phyloP scores from a whole-genome alignment of 768 basidiomycete species.

The Hygrocybe coccinea region DNA sequence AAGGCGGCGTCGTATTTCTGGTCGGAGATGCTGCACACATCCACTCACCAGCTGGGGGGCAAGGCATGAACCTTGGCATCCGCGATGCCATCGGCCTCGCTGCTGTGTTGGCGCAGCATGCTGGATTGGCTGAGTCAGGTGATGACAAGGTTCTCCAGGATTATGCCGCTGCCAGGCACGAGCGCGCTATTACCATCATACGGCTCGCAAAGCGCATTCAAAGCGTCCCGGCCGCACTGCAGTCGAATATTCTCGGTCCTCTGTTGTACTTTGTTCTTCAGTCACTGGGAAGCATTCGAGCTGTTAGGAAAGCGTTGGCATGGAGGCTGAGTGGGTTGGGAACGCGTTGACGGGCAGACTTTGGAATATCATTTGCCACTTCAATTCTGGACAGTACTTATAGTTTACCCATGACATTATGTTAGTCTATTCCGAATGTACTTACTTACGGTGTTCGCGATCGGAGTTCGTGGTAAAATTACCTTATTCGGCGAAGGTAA shows the following conservation, averaged over 20 bases:
- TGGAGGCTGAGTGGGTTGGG: conserved; percentile 11
- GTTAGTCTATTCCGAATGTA: too few relatives aligned
- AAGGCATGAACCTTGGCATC: conserved; percentile 58
- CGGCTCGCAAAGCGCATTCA: conserved; percentile 31
- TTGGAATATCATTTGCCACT: not conserved
- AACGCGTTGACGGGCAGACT: not conserved
- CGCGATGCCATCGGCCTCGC: conserved; percentile 48
- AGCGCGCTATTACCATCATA: conserved; percentile 40
- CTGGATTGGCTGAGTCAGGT: conserved; percentile 9
- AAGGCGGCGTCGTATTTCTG: conserved; percentile 16
- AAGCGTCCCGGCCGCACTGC: not conserved
- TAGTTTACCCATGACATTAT: too few relatives aligned
- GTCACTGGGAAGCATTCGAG: conserved; percentile 39
- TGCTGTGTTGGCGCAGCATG: conserved; percentile 36
- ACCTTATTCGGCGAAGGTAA: too few relatives aligned
- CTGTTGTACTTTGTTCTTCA: conserved; percentile 17
- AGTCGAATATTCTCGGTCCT: not conserved
- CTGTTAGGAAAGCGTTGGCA: conserved; percentile 30
- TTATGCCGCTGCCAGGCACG: conserved; percentile 34
- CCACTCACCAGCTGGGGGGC: conserved; percentile 52
- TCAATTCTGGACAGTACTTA: too few relatives aligned
- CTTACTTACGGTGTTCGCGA: too few relatives aligned
- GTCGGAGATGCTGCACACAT: conserved; percentile 49
- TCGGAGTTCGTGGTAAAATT: too few relatives aligned
- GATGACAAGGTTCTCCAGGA: conserved; percentile 31